phyloP scores from a whole-genome alignment of 306 rosid genomes.

The Vicia sativa region DNA sequence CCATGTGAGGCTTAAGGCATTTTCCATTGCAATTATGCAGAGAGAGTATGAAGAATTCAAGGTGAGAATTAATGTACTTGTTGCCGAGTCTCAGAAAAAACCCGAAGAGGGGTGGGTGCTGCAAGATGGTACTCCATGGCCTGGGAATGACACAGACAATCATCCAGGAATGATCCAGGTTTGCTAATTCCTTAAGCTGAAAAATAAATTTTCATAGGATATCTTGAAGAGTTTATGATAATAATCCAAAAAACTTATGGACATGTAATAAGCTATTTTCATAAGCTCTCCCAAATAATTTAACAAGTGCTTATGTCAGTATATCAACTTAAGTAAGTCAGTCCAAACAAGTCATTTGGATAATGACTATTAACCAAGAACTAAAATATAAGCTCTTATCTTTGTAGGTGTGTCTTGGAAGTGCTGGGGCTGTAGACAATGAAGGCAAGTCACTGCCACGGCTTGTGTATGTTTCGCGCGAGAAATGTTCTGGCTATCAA shows the following conservation, averaged over 20 bases:
- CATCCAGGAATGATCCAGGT: conserved; percentile 99
- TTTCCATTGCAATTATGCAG: conserved; percentile 46
- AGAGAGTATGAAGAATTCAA: conserved; percentile 98
- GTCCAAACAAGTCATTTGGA: neutral
- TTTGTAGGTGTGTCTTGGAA: conserved; percentile 80
- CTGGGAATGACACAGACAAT: conserved; percentile 83
- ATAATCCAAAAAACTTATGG: neutral
- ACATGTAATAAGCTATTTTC: neutral
- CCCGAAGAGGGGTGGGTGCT: conserved; percentile 98
- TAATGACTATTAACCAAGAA: conserved; percentile 3
- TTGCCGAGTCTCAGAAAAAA: conserved; percentile 81
- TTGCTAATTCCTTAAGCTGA: neutral
- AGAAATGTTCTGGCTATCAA: conserved; percentile 80
- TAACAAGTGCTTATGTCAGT: neutral
- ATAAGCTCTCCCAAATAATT: neutral
- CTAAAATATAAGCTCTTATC: conserved; percentile 30
- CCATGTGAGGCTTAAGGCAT: neutral
- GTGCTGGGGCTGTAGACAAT: conserved; percentile 78
- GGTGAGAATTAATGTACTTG: conserved; percentile 82
- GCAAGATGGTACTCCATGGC: conserved; percentile 99
- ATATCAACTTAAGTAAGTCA: neutral
- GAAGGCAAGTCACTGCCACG: conserved; percentile 82
- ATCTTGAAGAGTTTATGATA: neutral
- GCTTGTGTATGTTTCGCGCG: conserved; percentile 88
- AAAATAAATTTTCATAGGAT: neutral